Evolutionary conservation across 345 rosid genomes (phyloP), one percentile per base, ranked within the genome.

Genomic region (Raphanus raphanistrum): DNA sequence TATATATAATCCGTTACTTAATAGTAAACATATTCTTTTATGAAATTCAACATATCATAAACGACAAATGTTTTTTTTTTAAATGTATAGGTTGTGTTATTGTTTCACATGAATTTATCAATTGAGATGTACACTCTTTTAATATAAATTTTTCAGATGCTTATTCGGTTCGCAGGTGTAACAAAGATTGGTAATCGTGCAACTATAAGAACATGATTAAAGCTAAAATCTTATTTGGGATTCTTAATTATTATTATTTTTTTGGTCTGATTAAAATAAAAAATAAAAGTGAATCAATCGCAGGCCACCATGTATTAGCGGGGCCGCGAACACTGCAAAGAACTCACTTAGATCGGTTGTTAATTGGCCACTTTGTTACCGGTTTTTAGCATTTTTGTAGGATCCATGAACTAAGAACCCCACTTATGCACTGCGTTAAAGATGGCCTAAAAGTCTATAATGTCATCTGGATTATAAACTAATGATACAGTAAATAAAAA

Each of bases 1-100:
- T 21, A 21, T 57, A 48, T 68, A 48, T 33, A 54, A 33, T 70
- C 62, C 21, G 63, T 66, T 72, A 28, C 64, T 54, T 52, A 5
- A 71, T 2, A 27, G 43, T 36, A 36, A 29, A 58, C 74, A 58
- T n/a, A 21, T 45, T 29, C n/a, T 31, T 31, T 4, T 17, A 50
- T 73, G 33, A 28, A 43, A 3, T 70, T 70, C 57, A 59, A 28
- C 12, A 55, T 17, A 21, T 55, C 4, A 45, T 5, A 21, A 35
- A 57, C 33, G 15, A 61, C 16, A 12, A 3, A 7, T 43, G 2
- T 43, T 50, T 73, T 50, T 73, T 73, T 8, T 31, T 1, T 0
- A 5, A 54, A 16, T 2, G 13, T n/a, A 52, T 63, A 63, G 9
- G 28, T 63, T 2, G 16, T n/a, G 54, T 64, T 25, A 54, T 32